Base-by-base conservation (phyloP, 2,329 filamentous ascomycete genomes). In the Arachnomyces sp. region DNA sequence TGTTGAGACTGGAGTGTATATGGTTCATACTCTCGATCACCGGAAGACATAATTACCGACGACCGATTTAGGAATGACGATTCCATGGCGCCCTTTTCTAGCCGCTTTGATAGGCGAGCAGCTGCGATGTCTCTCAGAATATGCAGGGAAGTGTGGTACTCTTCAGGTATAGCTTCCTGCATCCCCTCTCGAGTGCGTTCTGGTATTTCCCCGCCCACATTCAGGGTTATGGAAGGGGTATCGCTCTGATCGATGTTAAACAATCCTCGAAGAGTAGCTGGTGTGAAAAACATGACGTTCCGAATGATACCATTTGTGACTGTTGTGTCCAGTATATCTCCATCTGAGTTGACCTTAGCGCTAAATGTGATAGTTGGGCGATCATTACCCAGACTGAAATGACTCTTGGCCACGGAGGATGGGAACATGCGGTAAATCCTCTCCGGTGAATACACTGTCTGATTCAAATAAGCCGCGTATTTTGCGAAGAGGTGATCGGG, bases 301-400 rank as follows among this genome's bases (percentile, higher is more conserved):
- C 65, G 65, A 14, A 77, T 58, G 7, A 60, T 68, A 1, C 77
- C 77, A 25, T 73, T 66, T 28, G 61, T 60, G 14, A 82, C 64
- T 33, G 72, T 69, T 6, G 63, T 68, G 25, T 79, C 76, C 2
- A 78, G 49, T 3, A 76, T 65, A 3, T 71, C 61, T 7, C 76
- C 78, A 14, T 66, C 49, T 1, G 54, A 47, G 44, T 76, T 66
- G 31, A 81, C 53, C 43, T 70, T 71, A 6, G 73, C 72, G 50
- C 76, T 80, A 52, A 81, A 76, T 0, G 78, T 81, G 25, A 82
- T 57, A 11, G 71, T 71, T 2, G 77, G 76, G n/a, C 74, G 66
- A 32, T 72, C 59, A 5, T 57, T 56, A 2, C 55, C 64, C 35
- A 82, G 59, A 54, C 74, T 78, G 55, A 81, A 76, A 43, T 72